Conservation (phyloP, 768 basidiomycete genomes). For the Hortiboletus campestris region DNA sequence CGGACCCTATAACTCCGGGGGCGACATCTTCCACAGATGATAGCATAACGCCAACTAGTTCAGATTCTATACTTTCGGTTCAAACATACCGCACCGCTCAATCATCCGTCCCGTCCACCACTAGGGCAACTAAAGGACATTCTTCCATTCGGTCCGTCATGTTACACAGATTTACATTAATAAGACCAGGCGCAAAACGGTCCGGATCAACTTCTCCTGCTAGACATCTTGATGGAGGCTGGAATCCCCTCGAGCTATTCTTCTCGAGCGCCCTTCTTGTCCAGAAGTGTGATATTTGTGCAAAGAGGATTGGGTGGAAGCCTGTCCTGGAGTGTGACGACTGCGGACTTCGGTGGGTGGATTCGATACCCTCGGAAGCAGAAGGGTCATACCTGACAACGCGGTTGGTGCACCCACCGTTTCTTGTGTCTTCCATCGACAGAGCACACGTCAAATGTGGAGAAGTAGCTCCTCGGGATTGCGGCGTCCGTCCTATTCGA, state of each 20-base stretch:
- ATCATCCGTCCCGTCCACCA: slow-evolving; percentile 46
- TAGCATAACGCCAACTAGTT: slow-evolving; percentile 38
- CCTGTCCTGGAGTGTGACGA: slow-evolving; percentile 86
- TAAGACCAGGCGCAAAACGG: slow-evolving; percentile 75
- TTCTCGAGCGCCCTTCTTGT: slow-evolving; percentile 71
- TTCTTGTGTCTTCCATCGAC: slow-evolving; percentile 14
- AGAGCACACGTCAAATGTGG: slow-evolving; percentile 89
- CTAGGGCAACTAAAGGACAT: slow-evolving; percentile 74
- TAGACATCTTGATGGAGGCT: slow-evolving; percentile 39
- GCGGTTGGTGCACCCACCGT: slow-evolving; percentile 5
- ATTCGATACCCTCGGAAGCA: slow-evolving; percentile 9
- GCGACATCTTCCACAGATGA: slow-evolving; percentile 27
- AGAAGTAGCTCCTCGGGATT: slow-evolving; percentile 76
- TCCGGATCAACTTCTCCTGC: slow-evolving; percentile 30
- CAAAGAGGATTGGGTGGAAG: slow-evolving; percentile 83
- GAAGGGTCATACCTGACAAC: slow-evolving; percentile 16
- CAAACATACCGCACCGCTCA: slow-evolving; percentile 64
- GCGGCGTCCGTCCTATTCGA: slow-evolving; percentile 53
- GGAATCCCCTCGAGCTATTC: slow-evolving; percentile 79
- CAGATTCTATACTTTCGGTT: slow-evolving; percentile 53
- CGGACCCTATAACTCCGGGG: slow-evolving; percentile 41
- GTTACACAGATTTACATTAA: slow-evolving; percentile 83
- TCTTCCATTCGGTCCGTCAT: slow-evolving; percentile 61
- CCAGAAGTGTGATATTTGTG: slow-evolving; percentile 80
- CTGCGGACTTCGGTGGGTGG: slow-evolving; percentile 67